These are phyloP conservation scores for Pseudocercospora eumusae DNA, from an alignment of 2,329 filamentous ascomycete species.

Conservation along the genomic window DNA sequence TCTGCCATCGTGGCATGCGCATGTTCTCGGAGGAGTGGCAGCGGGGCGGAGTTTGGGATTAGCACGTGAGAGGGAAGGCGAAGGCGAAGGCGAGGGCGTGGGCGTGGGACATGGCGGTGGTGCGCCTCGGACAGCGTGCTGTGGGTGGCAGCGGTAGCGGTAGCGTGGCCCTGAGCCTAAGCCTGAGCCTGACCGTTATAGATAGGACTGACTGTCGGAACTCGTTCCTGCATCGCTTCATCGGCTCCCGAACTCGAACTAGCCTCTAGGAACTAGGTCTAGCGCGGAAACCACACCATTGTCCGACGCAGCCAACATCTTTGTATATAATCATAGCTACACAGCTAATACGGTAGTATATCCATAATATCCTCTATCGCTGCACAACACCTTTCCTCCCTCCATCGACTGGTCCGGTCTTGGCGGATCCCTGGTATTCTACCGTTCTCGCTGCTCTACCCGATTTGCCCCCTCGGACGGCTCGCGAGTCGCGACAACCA, in stretches of 20 bases:
- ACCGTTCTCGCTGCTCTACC: neutral
- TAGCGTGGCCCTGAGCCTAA: neutral
- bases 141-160: neutral
- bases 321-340: too few species aligned
- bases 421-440: neutral
- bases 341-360: too few species aligned
- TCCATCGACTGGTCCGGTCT: neutral
- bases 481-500: neutral
- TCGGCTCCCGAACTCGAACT: too few species aligned
- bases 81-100: too few species aligned
- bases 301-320: neutral
- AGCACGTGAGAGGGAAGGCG: constrained; percentile 3
- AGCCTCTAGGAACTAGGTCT: too few species aligned
- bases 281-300: neutral
- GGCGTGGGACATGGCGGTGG: neutral
- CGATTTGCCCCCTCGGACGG: neutral
- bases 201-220: too few species aligned
- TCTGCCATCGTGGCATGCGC: constrained; percentile 34
- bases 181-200: neutral
- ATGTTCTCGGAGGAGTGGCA: constrained; percentile 24
- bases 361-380: neutral
- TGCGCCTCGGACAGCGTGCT: neutral
- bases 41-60: constrained; percentile 9
- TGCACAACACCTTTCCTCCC: neutral
- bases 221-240: neutral